phyloP scores from a whole-genome alignment of 163 green algal genomes.

The Scenedesmus sp. region DNA sequence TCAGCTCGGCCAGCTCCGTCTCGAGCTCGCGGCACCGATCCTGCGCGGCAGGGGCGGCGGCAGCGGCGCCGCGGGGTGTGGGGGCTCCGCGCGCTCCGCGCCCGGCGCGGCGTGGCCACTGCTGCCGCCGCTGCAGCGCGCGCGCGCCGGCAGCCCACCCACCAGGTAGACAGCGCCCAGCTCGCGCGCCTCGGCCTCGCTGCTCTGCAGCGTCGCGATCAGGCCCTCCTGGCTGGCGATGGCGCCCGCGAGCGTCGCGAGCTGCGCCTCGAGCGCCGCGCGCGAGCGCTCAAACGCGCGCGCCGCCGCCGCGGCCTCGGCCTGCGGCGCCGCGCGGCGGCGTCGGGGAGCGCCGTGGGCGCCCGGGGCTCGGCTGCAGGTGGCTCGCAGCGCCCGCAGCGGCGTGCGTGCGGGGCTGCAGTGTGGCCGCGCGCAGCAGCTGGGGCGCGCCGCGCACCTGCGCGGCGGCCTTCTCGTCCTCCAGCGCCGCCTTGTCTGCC shows the following conservation, averaged over 20 bases:
- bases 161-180: conserved; percentile 47
- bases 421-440: background rate
- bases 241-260: conserved; percentile 28
- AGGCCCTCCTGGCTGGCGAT: conserved; percentile 53
- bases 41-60: conserved; percentile 6
- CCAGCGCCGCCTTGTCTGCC: conserved; percentile 46
- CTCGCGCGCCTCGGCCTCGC: conserved; percentile 41
- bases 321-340: background rate
- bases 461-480: conserved; percentile 42
- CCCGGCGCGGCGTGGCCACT: too few relatives aligned
- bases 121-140: background rate
- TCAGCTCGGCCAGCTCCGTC: conserved; percentile 35
- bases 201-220: conserved; percentile 46
- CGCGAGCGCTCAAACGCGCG: conserved; percentile 41
- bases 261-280: conserved; percentile 42
- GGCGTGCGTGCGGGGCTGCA: background rate
- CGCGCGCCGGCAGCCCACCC: background rate
- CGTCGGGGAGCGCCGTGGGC: too few relatives aligned
- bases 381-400: background rate
- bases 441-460: background rate
- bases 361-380: too few relatives aligned
- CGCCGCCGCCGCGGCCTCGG: conserved; percentile 25
- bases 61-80: background rate
- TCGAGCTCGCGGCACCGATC: conserved; percentile 51
- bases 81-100: too few relatives aligned